Evolutionary conservation across 768 basidiomycete genomes (phyloP).

Genomic region (Filobasidium wieringae): DNA sequence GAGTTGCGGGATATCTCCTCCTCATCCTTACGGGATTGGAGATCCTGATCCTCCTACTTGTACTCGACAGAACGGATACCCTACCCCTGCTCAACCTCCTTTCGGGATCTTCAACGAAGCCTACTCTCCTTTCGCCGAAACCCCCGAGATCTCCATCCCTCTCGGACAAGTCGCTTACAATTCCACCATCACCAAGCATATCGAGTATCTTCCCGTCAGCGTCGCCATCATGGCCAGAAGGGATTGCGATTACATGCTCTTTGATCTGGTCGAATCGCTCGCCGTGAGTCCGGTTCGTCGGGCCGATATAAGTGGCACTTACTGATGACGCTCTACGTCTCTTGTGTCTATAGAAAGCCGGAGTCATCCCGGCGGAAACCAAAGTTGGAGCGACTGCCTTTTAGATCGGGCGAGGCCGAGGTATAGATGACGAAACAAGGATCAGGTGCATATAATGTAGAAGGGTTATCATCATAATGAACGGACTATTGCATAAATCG

Average conservation of each 20-base stretch:
- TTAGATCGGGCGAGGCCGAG: too few relatives aligned
- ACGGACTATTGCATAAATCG: too few relatives aligned
- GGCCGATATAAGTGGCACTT: too few relatives aligned
- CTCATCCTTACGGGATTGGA: background rate
- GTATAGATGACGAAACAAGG: too few relatives aligned
- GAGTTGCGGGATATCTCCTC: slow-evolving; percentile 1
- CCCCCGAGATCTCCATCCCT: slow-evolving; percentile 24
- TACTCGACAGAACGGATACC: slow-evolving; percentile 13
- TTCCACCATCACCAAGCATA: slow-evolving; percentile 19
- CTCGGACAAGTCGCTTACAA: slow-evolving; percentile 31
- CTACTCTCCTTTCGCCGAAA: slow-evolving; percentile 15
- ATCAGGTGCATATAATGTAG: too few relatives aligned
- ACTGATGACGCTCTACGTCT: too few relatives aligned
- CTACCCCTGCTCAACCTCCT: slow-evolving; percentile 8
- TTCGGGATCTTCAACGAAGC: slow-evolving; percentile 15
- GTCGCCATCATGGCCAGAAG: slow-evolving; percentile 21
- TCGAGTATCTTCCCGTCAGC: slow-evolving; percentile 30
- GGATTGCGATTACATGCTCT: slow-evolving; percentile 30
- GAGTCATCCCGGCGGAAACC: too few relatives aligned
- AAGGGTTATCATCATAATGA: too few relatives aligned
- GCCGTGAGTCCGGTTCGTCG: too few relatives aligned
- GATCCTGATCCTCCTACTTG: background rate
- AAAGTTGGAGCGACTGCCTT: too few relatives aligned
- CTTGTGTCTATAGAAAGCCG: too few relatives aligned
- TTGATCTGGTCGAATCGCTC: too few relatives aligned